Base-by-base conservation (phyloP, 352 stramenopile species). In the Pythium apleroticum region DNA sequence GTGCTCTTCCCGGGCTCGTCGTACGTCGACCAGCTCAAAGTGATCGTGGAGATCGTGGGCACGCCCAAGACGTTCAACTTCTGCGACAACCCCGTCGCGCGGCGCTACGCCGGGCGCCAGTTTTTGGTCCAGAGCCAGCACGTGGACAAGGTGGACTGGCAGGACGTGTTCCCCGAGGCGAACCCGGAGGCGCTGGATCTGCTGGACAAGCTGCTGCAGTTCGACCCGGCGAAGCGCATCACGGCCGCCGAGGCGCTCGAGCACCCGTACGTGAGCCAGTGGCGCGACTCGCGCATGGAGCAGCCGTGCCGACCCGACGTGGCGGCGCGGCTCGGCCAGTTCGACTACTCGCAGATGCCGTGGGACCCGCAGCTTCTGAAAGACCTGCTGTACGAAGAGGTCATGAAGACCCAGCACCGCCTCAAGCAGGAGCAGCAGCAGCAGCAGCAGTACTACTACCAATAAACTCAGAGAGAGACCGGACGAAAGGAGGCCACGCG, bases 241-340 rank as follows among this genome's bases (percentile, higher is more conserved):
- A 95, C 88, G 5, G 84, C 86, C 0, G 65, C 69, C 0, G 84
- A 97, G 52, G 91, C 91, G 5, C 69, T 98, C 15, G 70, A 91
- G 33, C 91, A 98, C 53, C 88, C 89, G 49, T 98, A 98, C 64
- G 79, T 98, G 73, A 89, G 78, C 54, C 79, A 85, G 57, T 95
- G 87, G 82, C 81, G 87, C 0, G 80, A 95, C 37, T 24, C 66
- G n/a, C 66, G 75, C 27, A 59, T 93, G 52, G 86, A 95, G 60
- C 56, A 75, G 52, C 72, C 75, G 15, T 93, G 84, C 43, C 64
- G 74, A 19, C 63, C 69, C 4, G 75, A 86, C 30, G 74, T 95
- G 12, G 76, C 78, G 4, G 80, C 59, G 17, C 77, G 77, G 39
- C 64, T 93, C 46, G 84, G 70, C 35, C 79, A 91, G 65, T 87